Conservation (phyloP, 73 alveolate genomes). For the Paramecium biaurelia region DNA sequence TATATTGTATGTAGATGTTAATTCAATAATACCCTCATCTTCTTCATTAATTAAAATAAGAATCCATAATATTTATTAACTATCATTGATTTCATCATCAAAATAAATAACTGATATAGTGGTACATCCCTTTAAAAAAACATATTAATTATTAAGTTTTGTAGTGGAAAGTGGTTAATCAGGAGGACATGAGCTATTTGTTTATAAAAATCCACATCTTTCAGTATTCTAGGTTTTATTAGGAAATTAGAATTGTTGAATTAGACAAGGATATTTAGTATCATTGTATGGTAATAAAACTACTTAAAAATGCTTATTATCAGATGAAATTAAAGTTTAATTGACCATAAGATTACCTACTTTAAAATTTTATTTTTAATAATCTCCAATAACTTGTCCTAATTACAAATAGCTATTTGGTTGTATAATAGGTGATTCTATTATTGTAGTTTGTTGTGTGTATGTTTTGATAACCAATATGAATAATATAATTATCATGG, state of each 20-base stretch:
- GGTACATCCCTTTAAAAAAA: neutral
- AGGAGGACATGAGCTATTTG: neutral
- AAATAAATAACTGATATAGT: neutral
- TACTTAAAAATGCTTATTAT: neutral
- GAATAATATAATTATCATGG: neutral
- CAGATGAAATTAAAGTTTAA: neutral
- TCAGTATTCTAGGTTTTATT: neutral
- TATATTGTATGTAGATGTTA: neutral
- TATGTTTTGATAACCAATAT: neutral
- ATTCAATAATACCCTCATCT: neutral
- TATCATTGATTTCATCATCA: neutral
- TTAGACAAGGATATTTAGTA: neutral
- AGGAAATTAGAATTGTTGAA: neutral
- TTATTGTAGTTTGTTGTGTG: neutral
- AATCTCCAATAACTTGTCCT: neutral
- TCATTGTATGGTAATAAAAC: neutral
- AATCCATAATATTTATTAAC: neutral
- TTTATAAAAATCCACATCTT: neutral
- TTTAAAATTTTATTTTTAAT: neutral
- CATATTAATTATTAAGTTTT: neutral
- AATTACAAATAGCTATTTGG: neutral
- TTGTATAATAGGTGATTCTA: neutral
- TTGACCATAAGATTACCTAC: neutral
- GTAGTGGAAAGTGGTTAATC: neutral
- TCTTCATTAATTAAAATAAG: neutral